A percentile compares a stretch with the other conserved stretches of the same genome.
phyloP scores from a whole-genome alignment of 2,329 filamentous ascomycete species.

The Fusarium heterosporum region DNA sequence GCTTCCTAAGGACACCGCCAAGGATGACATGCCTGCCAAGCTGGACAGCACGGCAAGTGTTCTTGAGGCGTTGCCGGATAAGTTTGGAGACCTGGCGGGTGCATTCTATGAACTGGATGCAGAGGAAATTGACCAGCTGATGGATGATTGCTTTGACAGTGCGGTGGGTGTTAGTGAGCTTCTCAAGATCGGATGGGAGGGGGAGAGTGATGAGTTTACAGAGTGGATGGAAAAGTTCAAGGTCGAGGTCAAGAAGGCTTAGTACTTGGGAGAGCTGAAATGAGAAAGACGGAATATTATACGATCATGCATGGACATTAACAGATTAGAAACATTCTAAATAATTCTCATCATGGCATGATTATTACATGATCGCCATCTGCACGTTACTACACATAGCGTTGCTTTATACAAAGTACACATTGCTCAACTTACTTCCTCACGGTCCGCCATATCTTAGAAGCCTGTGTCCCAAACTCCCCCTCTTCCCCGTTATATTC shows the following conservation, averaged over 20 bases:
- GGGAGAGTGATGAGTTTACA: constrained; percentile 79
- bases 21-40: constrained; percentile 52
- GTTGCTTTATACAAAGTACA: constrained; percentile 46
- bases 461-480: constrained; percentile 12
- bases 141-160: constrained; percentile 70
- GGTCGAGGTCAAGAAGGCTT: constrained; percentile 61
- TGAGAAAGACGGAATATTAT: background rate
- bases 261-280: background rate
- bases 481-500: constrained; percentile 47
- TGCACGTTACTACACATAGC: constrained; percentile 20
- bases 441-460: constrained; percentile 2
- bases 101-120: constrained; percentile 78
- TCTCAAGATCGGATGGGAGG: constrained; percentile 71
- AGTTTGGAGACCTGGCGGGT: constrained; percentile 76
- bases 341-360: constrained; percentile 27
- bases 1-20: constrained; percentile 55
- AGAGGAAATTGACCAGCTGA: constrained; percentile 66
- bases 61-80: constrained; percentile 71
- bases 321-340: background rate
- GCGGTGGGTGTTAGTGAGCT: constrained; percentile 68
- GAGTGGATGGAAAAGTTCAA: constrained; percentile 76
- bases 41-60: constrained; percentile 68
- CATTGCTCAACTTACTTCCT: constrained; percentile 22
- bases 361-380: constrained; percentile 25
- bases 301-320: constrained; percentile 42